Conservation (phyloP, 2,329 filamentous ascomycete genomes). For the Neonectria punicea region DNA sequence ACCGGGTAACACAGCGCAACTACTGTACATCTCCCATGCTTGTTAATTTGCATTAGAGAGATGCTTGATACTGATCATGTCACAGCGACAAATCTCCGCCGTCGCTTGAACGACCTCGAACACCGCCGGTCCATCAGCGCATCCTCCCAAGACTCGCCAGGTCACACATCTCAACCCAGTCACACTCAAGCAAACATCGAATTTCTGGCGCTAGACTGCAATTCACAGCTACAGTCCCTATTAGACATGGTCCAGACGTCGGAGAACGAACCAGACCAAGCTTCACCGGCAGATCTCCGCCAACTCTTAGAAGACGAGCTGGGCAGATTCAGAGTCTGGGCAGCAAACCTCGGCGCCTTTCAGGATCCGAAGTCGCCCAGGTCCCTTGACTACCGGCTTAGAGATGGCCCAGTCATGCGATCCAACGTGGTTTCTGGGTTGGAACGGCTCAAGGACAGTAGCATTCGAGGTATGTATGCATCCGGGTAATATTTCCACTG, state of each 20-base stretch:
- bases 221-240: background rate
- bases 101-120: background rate
- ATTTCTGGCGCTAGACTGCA: background rate
- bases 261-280: background rate
- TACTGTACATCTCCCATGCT: background rate
- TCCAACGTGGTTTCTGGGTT: background rate
- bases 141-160: background rate
- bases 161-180: background rate
- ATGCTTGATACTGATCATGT: background rate
- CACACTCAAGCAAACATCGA: background rate
- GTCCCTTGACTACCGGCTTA: slow-evolving; percentile 5
- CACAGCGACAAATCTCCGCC: background rate
- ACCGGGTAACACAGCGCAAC: background rate
- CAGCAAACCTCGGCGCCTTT: slow-evolving; percentile 16
- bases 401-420: background rate
- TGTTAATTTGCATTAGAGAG: background rate
- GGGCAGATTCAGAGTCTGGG: slow-evolving; percentile 15
- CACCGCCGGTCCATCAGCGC: background rate
- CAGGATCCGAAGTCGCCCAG: background rate
- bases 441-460: background rate
- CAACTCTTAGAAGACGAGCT: slow-evolving; percentile 4
- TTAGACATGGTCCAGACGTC: background rate
- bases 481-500: too few relatives aligned
- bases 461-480: background rate
- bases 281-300: background rate